Evolutionary conservation across 257 asterid genomes (phyloP), one percentile per base, ranked within the genome.

Genomic region (Nicotiana otophora): DNA sequence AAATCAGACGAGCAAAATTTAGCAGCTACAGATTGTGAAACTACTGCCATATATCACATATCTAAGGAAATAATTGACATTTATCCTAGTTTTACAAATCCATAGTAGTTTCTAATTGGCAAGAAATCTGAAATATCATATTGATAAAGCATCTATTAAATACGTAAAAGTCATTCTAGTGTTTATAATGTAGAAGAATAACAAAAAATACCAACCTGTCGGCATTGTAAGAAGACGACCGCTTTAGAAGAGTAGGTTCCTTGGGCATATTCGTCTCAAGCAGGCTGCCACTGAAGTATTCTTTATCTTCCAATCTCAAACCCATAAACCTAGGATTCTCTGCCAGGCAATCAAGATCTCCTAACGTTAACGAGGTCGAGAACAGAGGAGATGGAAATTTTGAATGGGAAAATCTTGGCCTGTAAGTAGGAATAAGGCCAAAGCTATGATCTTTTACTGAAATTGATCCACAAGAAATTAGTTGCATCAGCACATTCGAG

Each of bases 241-340:
- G 91, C 88, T 93, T 94, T 42, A 96, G 87, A 63, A 83, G 81
- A 53, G 95, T 85, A 9, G 87, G 86, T 51, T 92, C 98, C 90
- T 90, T 94, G 83, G 84, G 62, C 81, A 89, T 86, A 85, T 84
- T 93, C 77, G 91, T 91, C 86, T 96, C 99, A 76, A 94, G 84
- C 87, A 96, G 87, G 86, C 98, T 94, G 85, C 98, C 98, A 58
- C 98, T 94, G 57, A 94, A 94, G 88, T 93, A 94, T 84, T 94
- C 99, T 85, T 93, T 94, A 80, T 94, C 96, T 89, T 96, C 99
- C 87, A 86, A 81, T 31, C 84, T 88, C 90, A 91, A 69, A 72
- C 98, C 88, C 87, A 75, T 85, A 63, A 81, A 81, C 82, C 91
- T 96, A 53, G 98, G 94, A 88, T 90, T 91, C 69, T 96, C 97